Conservation (phyloP, 345 rosid species). For the Trapa incisa region DNA sequence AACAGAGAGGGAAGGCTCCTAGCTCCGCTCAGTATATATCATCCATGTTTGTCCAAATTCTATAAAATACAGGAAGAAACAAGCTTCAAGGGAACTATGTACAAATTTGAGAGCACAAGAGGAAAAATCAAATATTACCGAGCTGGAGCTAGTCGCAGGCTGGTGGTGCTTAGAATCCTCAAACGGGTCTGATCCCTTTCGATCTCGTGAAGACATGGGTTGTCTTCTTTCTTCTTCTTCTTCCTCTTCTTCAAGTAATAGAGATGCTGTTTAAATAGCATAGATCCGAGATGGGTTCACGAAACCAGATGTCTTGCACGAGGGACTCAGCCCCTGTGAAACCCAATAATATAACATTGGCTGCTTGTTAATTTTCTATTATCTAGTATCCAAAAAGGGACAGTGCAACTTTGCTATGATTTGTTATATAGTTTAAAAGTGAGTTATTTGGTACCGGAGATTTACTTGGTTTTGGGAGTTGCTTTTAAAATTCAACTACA, state of each 20-base stretch:
- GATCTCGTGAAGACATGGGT: slow-evolving; percentile 18
- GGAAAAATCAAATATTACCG: slow-evolving; percentile 21
- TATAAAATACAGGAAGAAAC: background rate
- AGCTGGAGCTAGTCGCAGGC: slow-evolving; percentile 30
- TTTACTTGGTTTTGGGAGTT: too few relatives aligned
- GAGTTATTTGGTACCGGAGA: too few relatives aligned
- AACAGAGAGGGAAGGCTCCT: too few relatives aligned
- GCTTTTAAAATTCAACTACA: too few relatives aligned
- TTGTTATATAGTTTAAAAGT: too few relatives aligned
- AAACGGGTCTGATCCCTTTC: slow-evolving; percentile 23
- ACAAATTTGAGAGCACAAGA: background rate
- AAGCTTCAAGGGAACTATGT: background rate
- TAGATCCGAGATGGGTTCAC: background rate
- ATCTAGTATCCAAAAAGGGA: too few relatives aligned
- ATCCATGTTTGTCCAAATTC: too few relatives aligned
- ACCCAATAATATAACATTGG: slow-evolving; percentile 1
- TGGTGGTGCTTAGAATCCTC: slow-evolving; percentile 23
- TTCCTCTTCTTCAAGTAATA: background rate
- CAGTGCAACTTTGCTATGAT: too few relatives aligned
- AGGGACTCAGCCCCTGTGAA: slow-evolving; percentile 7
- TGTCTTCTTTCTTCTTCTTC: background rate
- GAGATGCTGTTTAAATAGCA: slow-evolving; percentile 5
- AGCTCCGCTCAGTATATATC: too few relatives aligned
- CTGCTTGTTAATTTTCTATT: background rate
- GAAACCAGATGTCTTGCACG: slow-evolving; percentile 10